Base-by-base conservation (phyloP, 495 filamentous ascomycete genomes). In the Trichoderma erinaceum region DNA sequence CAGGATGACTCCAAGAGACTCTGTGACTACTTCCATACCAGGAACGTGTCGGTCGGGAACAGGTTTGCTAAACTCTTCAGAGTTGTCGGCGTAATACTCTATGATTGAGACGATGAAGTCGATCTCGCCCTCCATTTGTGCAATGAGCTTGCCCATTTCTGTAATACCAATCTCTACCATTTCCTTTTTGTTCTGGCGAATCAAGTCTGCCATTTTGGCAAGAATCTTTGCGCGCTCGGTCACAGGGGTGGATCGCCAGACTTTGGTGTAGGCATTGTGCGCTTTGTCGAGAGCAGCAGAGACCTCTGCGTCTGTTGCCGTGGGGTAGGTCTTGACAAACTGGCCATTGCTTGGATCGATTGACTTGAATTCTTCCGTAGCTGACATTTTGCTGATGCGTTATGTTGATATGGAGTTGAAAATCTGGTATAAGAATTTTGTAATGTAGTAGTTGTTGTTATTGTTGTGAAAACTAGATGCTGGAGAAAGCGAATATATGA, bases 1-100 rank as follows among this genome's bases (percentile, higher is more conserved):
- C 15, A 72, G 76, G 16, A 66, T 69, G 16, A 75, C 73, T n/a
- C 81, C 81, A 25, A 82, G 18, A 25, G 50, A 12, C 50, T 56
- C 50, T 0, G 50, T 71, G 16, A 79, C 48, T 18, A 66, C 43
- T n/a, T 66, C 41, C 18, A 38, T 38, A 29, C 64, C 64, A 29
- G 64, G 64, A 6, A 66, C 64, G 38, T 16, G 15, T 23, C 35
- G 38, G 35, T 21, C 10, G 38, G 38, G 38, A 13, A 66, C 64
- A 43, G 64, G 16, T 10, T 41, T 25, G 0, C 41, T 25, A 46
- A 66, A 66, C 35, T 66, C 11, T 38, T 66, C 64, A 35, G 25
- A 35, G 38, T 66, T 41, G 25, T 66, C 23, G 38, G 64, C 64
- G 18, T 66, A 66, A 46, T 46, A 66, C 32, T 66, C 64, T 10